Evolutionary conservation across 2,329 filamentous ascomycete species (phyloP), one percentile per base, ranked within the genome.

Genomic region (Hypocrella siamensis): DNA sequence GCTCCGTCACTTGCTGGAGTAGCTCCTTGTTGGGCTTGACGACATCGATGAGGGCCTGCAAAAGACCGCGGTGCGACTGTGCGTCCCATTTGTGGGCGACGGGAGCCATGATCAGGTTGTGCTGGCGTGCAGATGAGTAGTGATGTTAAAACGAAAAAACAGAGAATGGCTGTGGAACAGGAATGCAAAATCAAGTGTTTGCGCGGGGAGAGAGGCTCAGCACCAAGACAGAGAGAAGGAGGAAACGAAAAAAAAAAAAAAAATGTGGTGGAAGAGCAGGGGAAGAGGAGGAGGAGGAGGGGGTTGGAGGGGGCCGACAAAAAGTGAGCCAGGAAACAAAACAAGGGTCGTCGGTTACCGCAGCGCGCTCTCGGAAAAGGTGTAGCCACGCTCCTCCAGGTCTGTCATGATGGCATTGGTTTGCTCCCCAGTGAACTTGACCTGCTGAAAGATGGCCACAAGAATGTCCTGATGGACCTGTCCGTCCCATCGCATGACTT

Each of bases 391-490:
- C 5, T 38, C 44, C 0, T 46, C 40, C 25, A 65, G 45, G 4
- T 59, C 43, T 0, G 42, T 42, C 42, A 61, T 49, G 6, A 64
- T 45, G n/a, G 51, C 46, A 16, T 42, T 27, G 41, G 52, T 56
- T 9, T 58, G 48, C 1, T 42, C 42, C 0, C 38, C 25, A 3
- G 38, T 45, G 3, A 57, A 50, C 24, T 48, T 53, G 33, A 57
- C 39, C 6, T 53, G 45, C 17, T 53, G 48, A n/a, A 59, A 43
- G 17, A 66, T 35, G 18, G 52, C 53, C 6, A 57, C 34, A 22
- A 68, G 49, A 26, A 67, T 56, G 26, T 60, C 58, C 35, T 60
- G 46, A 28, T 67, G 60, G 14, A 56, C 51, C 7, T 48, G 46
- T 5, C 51, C 42, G 18, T 54, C 54, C 62, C 63, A 68, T 21